Conservation (phyloP, 805 yeast species). For the Candida saitoana region DNA sequence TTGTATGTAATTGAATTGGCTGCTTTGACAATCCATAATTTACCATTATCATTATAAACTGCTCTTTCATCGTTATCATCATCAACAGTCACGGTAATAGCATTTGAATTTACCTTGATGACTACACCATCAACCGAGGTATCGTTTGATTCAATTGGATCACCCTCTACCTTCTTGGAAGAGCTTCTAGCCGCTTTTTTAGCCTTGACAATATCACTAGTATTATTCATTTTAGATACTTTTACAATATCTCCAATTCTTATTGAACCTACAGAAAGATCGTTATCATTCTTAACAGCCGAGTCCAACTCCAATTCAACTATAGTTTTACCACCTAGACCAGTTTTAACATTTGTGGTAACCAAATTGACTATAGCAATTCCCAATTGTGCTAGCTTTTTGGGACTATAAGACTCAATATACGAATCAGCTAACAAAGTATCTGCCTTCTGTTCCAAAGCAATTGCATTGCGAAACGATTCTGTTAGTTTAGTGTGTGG, state of each 20-base stretch:
- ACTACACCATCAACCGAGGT: conserved; percentile 60
- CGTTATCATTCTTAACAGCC: conserved; percentile 29
- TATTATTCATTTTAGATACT: conserved; percentile 43
- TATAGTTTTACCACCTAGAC: conserved; percentile 71
- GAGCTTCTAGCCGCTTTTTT: conserved; percentile 25
- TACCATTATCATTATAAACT: conserved; percentile 31
- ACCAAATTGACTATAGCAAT: conserved; percentile 68
- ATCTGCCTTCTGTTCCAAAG: conserved; percentile 36
- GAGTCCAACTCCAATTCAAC: conserved; percentile 62
- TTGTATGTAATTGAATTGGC: conserved; percentile 69
- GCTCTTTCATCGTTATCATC: conserved; percentile 54
- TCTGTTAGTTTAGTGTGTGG: neutral
- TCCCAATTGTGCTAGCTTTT: conserved; percentile 65
- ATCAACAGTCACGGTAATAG: conserved; percentile 57
- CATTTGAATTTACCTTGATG: conserved; percentile 44
- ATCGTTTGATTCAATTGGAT: conserved; percentile 14
- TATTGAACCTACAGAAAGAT: conserved; percentile 47
- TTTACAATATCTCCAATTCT: conserved; percentile 76
- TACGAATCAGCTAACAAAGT: conserved; percentile 28
- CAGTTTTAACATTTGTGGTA: conserved; percentile 62
- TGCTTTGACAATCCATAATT: conserved; percentile 66
- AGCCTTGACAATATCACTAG: conserved; percentile 16
- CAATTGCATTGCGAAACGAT: conserved; percentile 23
- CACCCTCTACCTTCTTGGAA: conserved; percentile 16
- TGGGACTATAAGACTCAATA: conserved; percentile 45